Evolutionary conservation across 441 rosid genomes (phyloP).

Genomic region (Jatropha multifida): DNA sequence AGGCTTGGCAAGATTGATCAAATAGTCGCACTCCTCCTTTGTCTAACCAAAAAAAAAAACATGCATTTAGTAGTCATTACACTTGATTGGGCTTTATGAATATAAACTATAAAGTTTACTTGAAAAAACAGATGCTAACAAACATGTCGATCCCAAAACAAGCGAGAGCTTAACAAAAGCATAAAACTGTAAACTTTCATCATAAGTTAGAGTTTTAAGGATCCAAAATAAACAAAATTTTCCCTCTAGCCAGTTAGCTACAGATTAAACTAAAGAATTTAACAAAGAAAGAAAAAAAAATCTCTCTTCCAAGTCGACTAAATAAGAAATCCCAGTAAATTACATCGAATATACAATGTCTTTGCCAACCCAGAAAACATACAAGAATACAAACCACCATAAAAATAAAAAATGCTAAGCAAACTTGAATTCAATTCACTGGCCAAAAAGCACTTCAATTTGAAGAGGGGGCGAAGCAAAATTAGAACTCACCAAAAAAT

Average conservation of each 20-base stretch:
- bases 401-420: not conserved
- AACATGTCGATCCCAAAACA: not conserved
- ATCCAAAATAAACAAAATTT: not conserved
- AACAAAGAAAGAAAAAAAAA: not conserved
- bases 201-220: not conserved
- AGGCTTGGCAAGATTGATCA: slow-evolving; percentile 77
- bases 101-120: not conserved
- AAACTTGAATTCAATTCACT: not conserved
- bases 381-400: not conserved
- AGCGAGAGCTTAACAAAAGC: not conserved
- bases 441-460: not conserved
- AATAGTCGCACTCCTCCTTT: slow-evolving; percentile 76
- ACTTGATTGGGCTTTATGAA: not conserved
- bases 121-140: not conserved
- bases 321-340: not conserved
- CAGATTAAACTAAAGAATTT: not conserved
- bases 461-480: not conserved
- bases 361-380: not conserved
- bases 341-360: not conserved
- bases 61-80: not conserved
- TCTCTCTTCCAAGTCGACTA: not conserved
- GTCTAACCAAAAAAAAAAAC: slow-evolving; percentile 43
- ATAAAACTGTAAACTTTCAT: not conserved
- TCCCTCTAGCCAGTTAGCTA: not conserved
- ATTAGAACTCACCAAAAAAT: slow-evolving; percentile 61